Evolutionary conservation across 2,329 filamentous ascomycete species (phyloP).

Genomic region (Metarhizium humberi): DNA sequence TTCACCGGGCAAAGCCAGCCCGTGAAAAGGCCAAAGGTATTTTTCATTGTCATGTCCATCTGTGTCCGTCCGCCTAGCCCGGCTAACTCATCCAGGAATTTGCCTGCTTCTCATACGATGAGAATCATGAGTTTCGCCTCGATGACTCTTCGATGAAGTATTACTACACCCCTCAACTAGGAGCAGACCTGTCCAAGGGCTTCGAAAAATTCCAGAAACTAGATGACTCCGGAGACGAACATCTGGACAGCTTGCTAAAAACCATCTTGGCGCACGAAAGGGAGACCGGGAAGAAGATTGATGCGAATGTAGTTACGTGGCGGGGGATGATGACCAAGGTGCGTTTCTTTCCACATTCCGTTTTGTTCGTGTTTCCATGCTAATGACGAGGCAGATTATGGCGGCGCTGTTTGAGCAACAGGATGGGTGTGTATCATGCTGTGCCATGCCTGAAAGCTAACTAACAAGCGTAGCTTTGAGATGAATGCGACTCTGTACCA

Average conservation of each 20-base stretch:
- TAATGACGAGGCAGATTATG: slow-evolving; percentile 56
- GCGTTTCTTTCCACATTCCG: slow-evolving; percentile 8
- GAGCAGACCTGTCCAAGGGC: slow-evolving; percentile 67
- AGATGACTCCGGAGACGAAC: slow-evolving; percentile 75
- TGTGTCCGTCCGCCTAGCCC: neutral
- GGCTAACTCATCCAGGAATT: slow-evolving; percentile 58
- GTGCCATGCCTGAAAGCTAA: neutral
- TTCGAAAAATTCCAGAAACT: slow-evolving; percentile 77
- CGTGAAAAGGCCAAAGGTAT: slow-evolving; percentile 65
- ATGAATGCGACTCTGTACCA: slow-evolving; percentile 87
- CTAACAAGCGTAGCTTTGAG: slow-evolving; percentile 56
- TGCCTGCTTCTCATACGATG: slow-evolving; percentile 86
- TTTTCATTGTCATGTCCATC: slow-evolving; percentile 9
- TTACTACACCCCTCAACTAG: slow-evolving; percentile 71
- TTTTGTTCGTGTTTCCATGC: neutral
- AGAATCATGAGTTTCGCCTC: slow-evolving; percentile 65
- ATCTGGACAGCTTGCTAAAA: slow-evolving; percentile 74
- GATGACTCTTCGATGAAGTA: slow-evolving; percentile 76
- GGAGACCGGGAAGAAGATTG: slow-evolving; percentile 54
- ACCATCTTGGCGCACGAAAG: slow-evolving; percentile 68
- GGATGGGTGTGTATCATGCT: slow-evolving; percentile 49
- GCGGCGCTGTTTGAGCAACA: slow-evolving; percentile 71
- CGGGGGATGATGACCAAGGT: slow-evolving; percentile 98
- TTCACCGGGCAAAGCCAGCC: slow-evolving; percentile 60
- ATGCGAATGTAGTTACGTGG: slow-evolving; percentile 83